Base-by-base conservation (phyloP, 78 protist species). In the Dictyostelium citrinum region DNA sequence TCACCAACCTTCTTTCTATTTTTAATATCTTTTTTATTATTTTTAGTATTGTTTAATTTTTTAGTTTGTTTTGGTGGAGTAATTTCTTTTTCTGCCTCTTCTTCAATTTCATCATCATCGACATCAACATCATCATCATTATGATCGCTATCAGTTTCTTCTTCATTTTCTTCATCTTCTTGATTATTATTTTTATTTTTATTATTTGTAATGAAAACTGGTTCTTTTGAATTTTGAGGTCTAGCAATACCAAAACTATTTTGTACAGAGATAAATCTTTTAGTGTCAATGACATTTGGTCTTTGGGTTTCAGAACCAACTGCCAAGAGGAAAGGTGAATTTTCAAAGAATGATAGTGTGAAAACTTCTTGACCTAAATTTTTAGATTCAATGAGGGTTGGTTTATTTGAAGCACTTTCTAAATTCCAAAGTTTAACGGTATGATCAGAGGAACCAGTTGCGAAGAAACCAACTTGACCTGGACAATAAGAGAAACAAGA, bases 381-480 rank as follows among this genome's bases (percentile, higher is more conserved):
- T 45, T 72, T 81, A 37, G 68, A 17, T 35, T 83, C 78, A 1
- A 91, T 72, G 3, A 67, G 80, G 4, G 67, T 60, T 51, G 91
- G 91, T 17, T 33, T 35, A 2, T 51, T 51, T 20, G 79, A 60
- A 0, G 39, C 14, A 4, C 22, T 83, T 10, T 31, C 39, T 35
- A 84, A 31, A 35, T 79, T 46, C 93, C 94, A 95, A 2, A 95
- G 43, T 61, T 88, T 95, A 43, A 95, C 2, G 11, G 82, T 68
- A 17, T 83, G 39, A 80, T 95, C 96, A 5, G 82, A 24, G 3
- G 86, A 70, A 29, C 91, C 85, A 20, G 96, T 95, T 1, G 91
- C 96, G 33, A 95, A 41, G 60, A 70, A 75, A 27, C 88, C 84
- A 10, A 55, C 64, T 60, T 67, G 88, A 49, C 76, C 49, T 35